Base-by-base conservation (phyloP, 257 asterid species). In the Solanum rostratum region DNA sequence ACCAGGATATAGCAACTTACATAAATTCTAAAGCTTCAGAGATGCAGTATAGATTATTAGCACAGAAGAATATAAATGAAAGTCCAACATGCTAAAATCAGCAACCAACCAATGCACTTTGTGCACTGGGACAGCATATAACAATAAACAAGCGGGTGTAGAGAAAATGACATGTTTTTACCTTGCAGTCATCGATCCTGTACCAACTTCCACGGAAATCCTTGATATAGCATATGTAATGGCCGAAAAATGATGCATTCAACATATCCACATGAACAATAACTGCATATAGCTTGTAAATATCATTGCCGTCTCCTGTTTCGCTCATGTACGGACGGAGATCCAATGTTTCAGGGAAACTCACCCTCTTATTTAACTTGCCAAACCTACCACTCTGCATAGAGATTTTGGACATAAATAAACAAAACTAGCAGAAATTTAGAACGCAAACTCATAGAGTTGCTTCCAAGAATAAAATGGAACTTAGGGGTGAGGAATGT, bases 331-430 rank as follows among this genome's bases (percentile, higher is more conserved):
- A 97, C 33, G 93, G 92, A 81, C 88, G 90, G 84, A 97, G 98
- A 89, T 95, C 91, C 86, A 97, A 86, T 2, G 88, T 91, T 92
- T 93, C 98, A 0, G 99, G 99, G 90, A 96, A 97, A 80, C 91
- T 91, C 84, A 97, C 97, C 92, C 97, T 94, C 93, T 97, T 97
- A 84, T 97, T 97, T 60, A 97, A 95, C 86, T 97, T 97, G 82
- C 99, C 99, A 88, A 95, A 97, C 84, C 98, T 92, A 74, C 99
- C 99, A 89, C 97, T 94, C 99, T 97, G 93, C 89, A 89, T 27
- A 78, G 46, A 50, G 19, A 50, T 78, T 49, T 15, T 16, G 29
- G 62, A 30, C 82, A 78, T 10, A 78, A 78, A 27, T 78, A 87
- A 69, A 68, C 55, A 27, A 27, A 84, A 83, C 57, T 19, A 46